Conservation (phyloP, 768 basidiomycete species). For the Calocera viscosa region DNA sequence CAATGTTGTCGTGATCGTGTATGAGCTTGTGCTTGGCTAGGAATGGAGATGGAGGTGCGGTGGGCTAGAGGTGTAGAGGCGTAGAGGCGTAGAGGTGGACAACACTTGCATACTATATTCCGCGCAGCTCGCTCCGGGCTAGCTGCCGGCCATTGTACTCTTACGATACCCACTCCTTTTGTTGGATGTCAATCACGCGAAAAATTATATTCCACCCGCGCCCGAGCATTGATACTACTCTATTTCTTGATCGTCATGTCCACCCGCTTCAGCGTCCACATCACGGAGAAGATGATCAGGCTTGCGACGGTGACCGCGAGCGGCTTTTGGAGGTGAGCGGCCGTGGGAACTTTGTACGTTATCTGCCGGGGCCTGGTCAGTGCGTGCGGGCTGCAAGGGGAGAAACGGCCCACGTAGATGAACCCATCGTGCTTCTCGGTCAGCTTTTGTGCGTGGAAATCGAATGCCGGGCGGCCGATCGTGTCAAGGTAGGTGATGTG, state of each 20-base stretch:
- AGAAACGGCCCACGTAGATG: conserved; percentile 57
- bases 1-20: conserved; percentile 77
- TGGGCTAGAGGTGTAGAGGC: neutral
- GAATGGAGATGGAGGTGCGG: neutral
- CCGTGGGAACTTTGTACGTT: conserved; percentile 68
- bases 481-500: conserved; percentile 88
- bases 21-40: conserved; percentile 59
- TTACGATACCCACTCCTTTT: neutral
- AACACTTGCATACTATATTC: neutral
- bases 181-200: neutral
- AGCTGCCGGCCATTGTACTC: neutral
- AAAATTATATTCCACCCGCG: neutral
- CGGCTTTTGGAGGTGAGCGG: conserved; percentile 80
- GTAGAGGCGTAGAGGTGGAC: neutral
- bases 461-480: conserved; percentile 67
- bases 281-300: conserved; percentile 48
- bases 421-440: conserved; percentile 67
- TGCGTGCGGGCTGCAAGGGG: neutral
- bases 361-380: conserved; percentile 39
- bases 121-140: neutral
- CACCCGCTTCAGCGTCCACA: conserved; percentile 37
- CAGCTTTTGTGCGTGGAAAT: conserved; percentile 56
- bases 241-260: conserved; percentile 38
- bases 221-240: neutral
- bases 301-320: conserved; percentile 61